A percentile compares a stretch with the other conserved stretches of the same genome.
Conservation (phyloP, 345 rosid genomes). For the Hibiscus trionum region DNA sequence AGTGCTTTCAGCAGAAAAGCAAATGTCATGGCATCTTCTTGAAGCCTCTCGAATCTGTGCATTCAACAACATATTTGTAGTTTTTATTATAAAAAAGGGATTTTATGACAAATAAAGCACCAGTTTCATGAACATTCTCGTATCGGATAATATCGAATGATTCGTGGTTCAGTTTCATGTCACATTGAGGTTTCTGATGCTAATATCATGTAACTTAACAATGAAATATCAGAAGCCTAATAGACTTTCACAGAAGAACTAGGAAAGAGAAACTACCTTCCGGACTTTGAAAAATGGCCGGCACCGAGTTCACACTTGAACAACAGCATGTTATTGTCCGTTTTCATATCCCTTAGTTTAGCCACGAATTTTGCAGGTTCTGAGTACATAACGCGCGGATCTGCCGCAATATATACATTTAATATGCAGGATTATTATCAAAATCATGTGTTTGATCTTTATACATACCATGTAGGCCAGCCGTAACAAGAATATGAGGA, state of each 20-base stretch:
- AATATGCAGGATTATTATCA: background rate
- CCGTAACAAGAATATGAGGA: slow-evolving; percentile 73
- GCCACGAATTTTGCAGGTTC: slow-evolving; percentile 92
- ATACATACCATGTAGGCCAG: slow-evolving; percentile 77
- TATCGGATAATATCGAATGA: too few species aligned
- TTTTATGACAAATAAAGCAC: too few species aligned
- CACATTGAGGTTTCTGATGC: too few species aligned
- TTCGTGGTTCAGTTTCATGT: too few species aligned
- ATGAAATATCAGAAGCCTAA: too few species aligned
- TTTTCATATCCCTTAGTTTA: slow-evolving; percentile 82
- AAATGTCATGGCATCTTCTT: too few species aligned
- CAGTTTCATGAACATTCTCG: too few species aligned
- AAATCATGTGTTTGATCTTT: background rate
- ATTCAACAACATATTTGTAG: too few species aligned
- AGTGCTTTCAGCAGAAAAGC: too few species aligned
- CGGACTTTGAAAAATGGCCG: slow-evolving; percentile 95
- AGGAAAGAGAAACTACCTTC: slow-evolving; percentile 45
- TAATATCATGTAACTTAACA: too few species aligned
- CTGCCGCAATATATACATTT: slow-evolving; percentile 22
- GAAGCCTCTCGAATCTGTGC: too few species aligned
- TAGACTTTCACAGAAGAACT: background rate
- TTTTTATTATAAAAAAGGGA: too few species aligned
- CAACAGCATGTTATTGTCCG: slow-evolving; percentile 57
- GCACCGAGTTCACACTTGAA: slow-evolving; percentile 90
- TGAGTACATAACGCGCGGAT: slow-evolving; percentile 86